These are phyloP conservation scores for Dimargaris verticillata DNA, from an alignment of 192 early-diverging fungal species.

Conservation along the genomic window DNA sequence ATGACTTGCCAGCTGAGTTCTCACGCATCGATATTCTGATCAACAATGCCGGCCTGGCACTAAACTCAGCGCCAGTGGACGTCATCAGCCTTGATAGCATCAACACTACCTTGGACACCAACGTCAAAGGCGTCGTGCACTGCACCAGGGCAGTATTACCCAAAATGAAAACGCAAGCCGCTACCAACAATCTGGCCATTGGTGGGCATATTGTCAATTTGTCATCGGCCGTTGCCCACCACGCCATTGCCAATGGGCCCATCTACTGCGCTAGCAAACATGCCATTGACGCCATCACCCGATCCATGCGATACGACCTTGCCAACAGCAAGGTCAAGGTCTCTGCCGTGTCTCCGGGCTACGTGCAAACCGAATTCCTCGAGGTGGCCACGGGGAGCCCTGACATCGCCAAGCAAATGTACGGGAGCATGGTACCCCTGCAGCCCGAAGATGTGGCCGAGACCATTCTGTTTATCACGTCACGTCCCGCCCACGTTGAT, in stretches of 20 bases:
- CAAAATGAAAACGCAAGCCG: conserved; percentile 38
- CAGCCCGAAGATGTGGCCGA: conserved; percentile 2
- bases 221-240: conserved; percentile 50
- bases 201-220: conserved; percentile 76
- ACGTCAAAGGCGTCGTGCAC: conserved; percentile 77
- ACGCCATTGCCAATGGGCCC: conserved; percentile 47
- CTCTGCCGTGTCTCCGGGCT: conserved; percentile 62
- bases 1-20: conserved; percentile 34
- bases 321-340: conserved; percentile 53
- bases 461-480: conserved; percentile 1
- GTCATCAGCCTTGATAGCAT: conserved; percentile 40
- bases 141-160: conserved; percentile 63
- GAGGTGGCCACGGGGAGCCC: conserved; percentile 56
- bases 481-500: conserved; percentile 10
- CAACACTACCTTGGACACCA: conserved; percentile 74
- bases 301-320: conserved; percentile 55
- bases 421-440: conserved; percentile 40
- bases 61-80: conserved; percentile 54
- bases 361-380: conserved; percentile 87
- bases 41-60: conserved; percentile 75
- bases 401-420: conserved; percentile 47
- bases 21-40: conserved; percentile 62
- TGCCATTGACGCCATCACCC: conserved; percentile 67
- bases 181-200: too few relatives aligned
- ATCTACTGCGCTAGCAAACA: conserved; percentile 75